Base-by-base conservation (phyloP, 805 yeast genomes). In the Candida railenensis region DNA sequence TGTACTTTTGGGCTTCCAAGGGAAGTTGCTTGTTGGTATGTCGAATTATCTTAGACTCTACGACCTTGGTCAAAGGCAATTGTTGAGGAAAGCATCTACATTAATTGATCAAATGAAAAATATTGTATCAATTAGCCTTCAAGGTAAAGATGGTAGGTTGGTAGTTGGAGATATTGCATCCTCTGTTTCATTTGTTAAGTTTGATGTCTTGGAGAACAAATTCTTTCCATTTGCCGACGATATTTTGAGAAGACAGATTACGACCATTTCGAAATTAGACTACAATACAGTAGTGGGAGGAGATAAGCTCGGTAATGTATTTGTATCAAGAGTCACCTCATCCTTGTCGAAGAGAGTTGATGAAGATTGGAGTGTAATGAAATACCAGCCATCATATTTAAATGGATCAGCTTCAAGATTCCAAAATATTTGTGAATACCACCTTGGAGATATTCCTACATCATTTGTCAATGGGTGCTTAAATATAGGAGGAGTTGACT, bases 261-360 rank as follows among this genome's bases (percentile, higher is more conserved):
- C 95, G 0, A 54, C 82, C 2, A 54, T 85, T 37, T 58, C 73
- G 2, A 66, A 80, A 52, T 65, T 94, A 3, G 98, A 94, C 60
- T 78, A 81, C 50, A 82, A 81, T 46, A 89, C 97, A 0, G 79
- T 87, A 1, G 69, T 86, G 36, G 89, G 88, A 1, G 96, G 96
- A 12, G 98, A 94, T 61, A 84, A 83, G 57, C 89, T 87, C 65
- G 97, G 98, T 0, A 88, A 85, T 54, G 40, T 90, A 0, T 82
- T 85, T 64, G 77, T 87, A 1, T 65, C 89, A 36, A 69, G 97
- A 48, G 63, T 85, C 36, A 79, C 85, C 0, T 65, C 66, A n/a
- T 66, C 72, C 3, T 69, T 74, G 0, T 76, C 83, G 0, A 64
- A 67, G 37, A 59, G 73, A 37, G 64, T 81, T 20, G 83, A 78